These are phyloP conservation scores for Lasiosphaeria miniovina DNA, from an alignment of 495 filamentous ascomycete genomes.

Conservation along the genomic window DNA sequence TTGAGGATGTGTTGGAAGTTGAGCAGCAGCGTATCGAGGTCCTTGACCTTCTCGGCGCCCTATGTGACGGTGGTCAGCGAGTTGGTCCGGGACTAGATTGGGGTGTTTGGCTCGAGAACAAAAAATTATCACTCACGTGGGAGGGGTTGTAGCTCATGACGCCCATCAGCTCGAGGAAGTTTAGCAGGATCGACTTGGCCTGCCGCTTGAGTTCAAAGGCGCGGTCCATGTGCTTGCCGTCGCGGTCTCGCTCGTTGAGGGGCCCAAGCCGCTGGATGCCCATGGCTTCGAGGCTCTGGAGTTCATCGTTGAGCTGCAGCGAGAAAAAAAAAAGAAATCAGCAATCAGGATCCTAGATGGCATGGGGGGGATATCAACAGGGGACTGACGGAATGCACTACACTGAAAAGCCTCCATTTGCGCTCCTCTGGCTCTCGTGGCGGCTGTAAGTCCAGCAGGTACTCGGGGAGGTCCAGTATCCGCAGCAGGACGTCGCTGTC, in stretches of 20 bases:
- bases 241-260: slow-evolving; percentile 36
- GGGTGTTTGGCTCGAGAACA: slow-evolving; percentile 10
- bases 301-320: slow-evolving; percentile 55
- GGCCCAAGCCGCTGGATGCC: slow-evolving; percentile 70
- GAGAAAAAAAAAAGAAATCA: slow-evolving; percentile 9
- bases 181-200: slow-evolving; percentile 76
- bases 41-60: slow-evolving; percentile 62
- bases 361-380: neutral
- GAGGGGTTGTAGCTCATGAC: slow-evolving; percentile 63
- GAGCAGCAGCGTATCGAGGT: slow-evolving; percentile 75
- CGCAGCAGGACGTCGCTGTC: slow-evolving; percentile 25
- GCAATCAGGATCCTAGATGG: neutral
- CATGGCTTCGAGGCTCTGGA: slow-evolving; percentile 64
- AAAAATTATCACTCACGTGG: slow-evolving; percentile 33
- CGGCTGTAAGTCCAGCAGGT: slow-evolving; percentile 77
- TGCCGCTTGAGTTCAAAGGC: slow-evolving; percentile 74
- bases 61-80: neutral
- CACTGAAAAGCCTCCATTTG: slow-evolving; percentile 72
- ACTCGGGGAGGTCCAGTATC: slow-evolving; percentile 61
- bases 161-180: slow-evolving; percentile 78
- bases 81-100: neutral
- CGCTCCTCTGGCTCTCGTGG: slow-evolving; percentile 69
- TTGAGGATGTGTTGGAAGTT: slow-evolving; percentile 92
- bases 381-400: slow-evolving; percentile 55
- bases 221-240: slow-evolving; percentile 58